Percentiles rank a stretch among this genome's conserved stretches.
These are phyloP conservation scores for Zygotorulaspora danielsina DNA, from an alignment of 805 yeast genomes.

Conservation along the genomic window DNA sequence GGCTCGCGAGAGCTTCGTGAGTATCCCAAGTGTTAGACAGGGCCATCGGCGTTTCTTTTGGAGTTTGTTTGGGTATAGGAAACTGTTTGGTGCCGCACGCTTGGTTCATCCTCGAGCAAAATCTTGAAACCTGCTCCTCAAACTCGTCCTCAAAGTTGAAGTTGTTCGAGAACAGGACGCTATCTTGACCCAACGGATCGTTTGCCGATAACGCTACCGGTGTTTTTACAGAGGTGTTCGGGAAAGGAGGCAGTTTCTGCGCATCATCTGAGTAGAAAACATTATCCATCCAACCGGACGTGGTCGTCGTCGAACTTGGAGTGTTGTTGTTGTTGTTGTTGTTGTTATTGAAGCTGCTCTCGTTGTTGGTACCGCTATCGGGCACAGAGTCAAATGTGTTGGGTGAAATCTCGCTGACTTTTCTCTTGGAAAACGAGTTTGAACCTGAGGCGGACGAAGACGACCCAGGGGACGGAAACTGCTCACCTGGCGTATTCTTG, in stretches of 20 bases:
- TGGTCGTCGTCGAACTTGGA: slow-evolving; percentile 13
- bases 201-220: slow-evolving; percentile 9
- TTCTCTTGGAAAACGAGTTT: slow-evolving; percentile 5
- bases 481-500: slow-evolving; percentile 6
- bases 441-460: slow-evolving; percentile 12
- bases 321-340: slow-evolving; percentile 5
- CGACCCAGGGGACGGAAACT: slow-evolving; percentile 17
- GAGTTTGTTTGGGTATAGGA: slow-evolving; percentile 51
- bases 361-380: slow-evolving; percentile 1
- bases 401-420: slow-evolving; percentile 3
- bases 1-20: background rate
- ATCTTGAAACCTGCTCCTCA: slow-evolving; percentile 67
- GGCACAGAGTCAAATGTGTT: slow-evolving; percentile 1
- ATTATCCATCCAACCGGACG: slow-evolving; percentile 23
- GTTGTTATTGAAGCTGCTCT: slow-evolving; percentile 1
- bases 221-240: slow-evolving; percentile 4
- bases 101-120: slow-evolving; percentile 68
- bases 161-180: slow-evolving; percentile 23
- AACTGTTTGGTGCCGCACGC: slow-evolving; percentile 77
- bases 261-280: slow-evolving; percentile 20
- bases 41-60: slow-evolving; percentile 4
- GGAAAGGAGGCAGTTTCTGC: slow-evolving; percentile 17
- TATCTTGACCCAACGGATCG: slow-evolving; percentile 12
- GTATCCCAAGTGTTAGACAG: slow-evolving; percentile 15
- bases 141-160: slow-evolving; percentile 43